These are phyloP conservation scores for Chaetomium olivaceum DNA, from an alignment of 2,329 filamentous ascomycete species.

Conservation along the genomic window DNA sequence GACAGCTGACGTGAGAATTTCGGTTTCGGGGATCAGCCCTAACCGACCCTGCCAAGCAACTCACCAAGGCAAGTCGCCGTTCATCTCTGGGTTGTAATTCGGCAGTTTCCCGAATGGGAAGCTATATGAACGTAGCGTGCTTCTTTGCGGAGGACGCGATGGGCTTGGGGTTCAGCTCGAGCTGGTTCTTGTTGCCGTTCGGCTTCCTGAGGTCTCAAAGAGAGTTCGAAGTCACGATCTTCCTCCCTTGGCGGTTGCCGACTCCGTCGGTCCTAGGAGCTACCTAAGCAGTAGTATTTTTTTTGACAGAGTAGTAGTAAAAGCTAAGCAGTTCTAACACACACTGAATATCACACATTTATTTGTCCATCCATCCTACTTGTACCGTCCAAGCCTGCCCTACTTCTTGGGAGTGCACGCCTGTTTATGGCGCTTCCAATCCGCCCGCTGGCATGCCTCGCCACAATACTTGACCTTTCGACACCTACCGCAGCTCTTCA, in stretches of 20 bases:
- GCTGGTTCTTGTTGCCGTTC: too few relatives aligned
- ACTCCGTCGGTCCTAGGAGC: too few relatives aligned
- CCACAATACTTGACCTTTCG: conserved; percentile 13
- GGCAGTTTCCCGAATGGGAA: not conserved
- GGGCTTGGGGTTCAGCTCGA: not conserved
- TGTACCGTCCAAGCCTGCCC: not conserved
- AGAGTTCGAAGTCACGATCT: too few relatives aligned
- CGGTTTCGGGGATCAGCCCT: not conserved
- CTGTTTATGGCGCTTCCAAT: conserved; percentile 17
- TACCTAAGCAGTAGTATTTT: too few relatives aligned
- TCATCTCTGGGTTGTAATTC: not conserved
- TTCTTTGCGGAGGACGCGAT: too few relatives aligned
- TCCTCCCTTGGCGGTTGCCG: too few relatives aligned
- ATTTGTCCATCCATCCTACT: not conserved
- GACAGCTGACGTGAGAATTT: not conserved
- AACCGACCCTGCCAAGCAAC: not conserved
- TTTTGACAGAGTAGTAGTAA: not conserved
- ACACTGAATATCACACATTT: not conserved
- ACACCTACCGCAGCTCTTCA: conserved; percentile 7
- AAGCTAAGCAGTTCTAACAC: not conserved
- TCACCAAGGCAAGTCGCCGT: not conserved
- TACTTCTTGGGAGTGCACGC: not conserved
- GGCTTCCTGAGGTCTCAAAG: too few relatives aligned
- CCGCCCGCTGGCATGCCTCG: conserved; percentile 11
- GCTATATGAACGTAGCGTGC: not conserved